These are phyloP conservation scores for Rhodotorula diobovata DNA, from an alignment of 768 basidiomycete genomes.

Conservation along the genomic window DNA sequence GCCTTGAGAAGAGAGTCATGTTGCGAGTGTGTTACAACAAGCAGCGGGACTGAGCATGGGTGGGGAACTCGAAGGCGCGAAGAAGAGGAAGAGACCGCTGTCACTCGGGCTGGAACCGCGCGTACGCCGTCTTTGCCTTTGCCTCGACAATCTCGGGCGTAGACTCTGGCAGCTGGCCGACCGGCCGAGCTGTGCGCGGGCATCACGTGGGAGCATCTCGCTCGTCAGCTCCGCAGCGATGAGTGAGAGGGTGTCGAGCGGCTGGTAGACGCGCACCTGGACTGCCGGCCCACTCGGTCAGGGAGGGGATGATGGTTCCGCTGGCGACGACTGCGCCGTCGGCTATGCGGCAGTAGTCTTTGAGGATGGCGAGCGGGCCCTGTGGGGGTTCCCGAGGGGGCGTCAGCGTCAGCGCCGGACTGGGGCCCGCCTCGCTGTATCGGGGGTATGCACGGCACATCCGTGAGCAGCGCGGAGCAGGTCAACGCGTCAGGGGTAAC, in stretches of 20 bases:
- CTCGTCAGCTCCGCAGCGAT: neutral
- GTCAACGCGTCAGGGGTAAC: neutral
- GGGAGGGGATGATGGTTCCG: slow-evolving; percentile 84
- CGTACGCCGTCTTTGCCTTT: slow-evolving; percentile 77
- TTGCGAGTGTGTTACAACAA: neutral
- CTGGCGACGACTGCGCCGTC: slow-evolving; percentile 86
- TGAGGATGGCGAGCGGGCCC: slow-evolving; percentile 96
- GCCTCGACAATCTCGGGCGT: slow-evolving; percentile 87
- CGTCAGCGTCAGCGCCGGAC: no score
- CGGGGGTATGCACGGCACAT: no score
- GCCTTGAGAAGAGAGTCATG: no score
- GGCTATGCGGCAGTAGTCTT: slow-evolving; percentile 84
- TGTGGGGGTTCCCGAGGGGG: slow-evolving; percentile 45
- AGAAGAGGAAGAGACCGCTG: neutral
- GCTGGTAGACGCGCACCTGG: slow-evolving; percentile 66
- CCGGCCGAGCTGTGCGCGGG: slow-evolving; percentile 60
- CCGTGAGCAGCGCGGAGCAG: no score
- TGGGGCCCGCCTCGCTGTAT: no score
- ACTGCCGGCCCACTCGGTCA: slow-evolving; percentile 78
- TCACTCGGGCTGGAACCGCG: slow-evolving; percentile 64
- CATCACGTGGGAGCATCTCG: neutral
- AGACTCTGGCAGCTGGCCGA: slow-evolving; percentile 83
- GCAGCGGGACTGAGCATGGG: neutral
- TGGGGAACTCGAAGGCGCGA: no score
- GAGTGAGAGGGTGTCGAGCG: neutral